These are phyloP conservation scores for Coemansia sp. DNA, from an alignment of 192 early-diverging fungal species.

Conservation along the genomic window DNA sequence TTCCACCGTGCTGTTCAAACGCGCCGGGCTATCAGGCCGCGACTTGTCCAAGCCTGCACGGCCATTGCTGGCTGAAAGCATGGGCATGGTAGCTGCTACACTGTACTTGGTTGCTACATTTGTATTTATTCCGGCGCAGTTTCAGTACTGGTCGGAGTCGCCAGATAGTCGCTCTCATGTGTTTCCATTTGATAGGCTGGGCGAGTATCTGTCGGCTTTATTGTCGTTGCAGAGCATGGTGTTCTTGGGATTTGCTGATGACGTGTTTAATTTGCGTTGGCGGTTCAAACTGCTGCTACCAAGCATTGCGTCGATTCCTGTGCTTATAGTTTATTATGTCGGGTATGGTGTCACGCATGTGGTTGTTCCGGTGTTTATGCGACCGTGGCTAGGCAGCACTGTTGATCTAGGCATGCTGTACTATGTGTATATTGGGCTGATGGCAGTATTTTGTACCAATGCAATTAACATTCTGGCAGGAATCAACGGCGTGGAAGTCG, in stretches of 20 bases:
- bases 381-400: slow-evolving; percentile 64
- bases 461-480: slow-evolving; percentile 98
- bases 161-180: slow-evolving; percentile 6
- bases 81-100: slow-evolving; percentile 86
- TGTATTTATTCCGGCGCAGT: slow-evolving; percentile 92
- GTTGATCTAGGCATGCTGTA: slow-evolving; percentile 88
- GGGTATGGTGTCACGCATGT: slow-evolving; percentile 86
- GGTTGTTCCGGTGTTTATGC: slow-evolving; percentile 79
- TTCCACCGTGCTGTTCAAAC: slow-evolving; percentile 68
- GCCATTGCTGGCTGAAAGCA: slow-evolving; percentile 79
- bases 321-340: slow-evolving; percentile 92
- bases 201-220: slow-evolving; percentile 87
- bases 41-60: slow-evolving; percentile 75
- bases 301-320: slow-evolving; percentile 84
- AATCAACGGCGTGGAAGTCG: slow-evolving; percentile 95
- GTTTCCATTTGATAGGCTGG: slow-evolving; percentile 61
- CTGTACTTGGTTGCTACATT: slow-evolving; percentile 87
- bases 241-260: slow-evolving; percentile 96
- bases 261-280: slow-evolving; percentile 95
- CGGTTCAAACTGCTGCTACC: slow-evolving; percentile 94
- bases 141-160: slow-evolving; percentile 65
- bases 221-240: slow-evolving; percentile 94
- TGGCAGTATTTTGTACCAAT: slow-evolving; percentile 94
- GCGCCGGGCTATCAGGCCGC: slow-evolving; percentile 71
- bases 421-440: slow-evolving; percentile 87